Conservation (phyloP, 2,329 filamentous ascomycete genomes). For the Nannizzia gypsea region DNA sequence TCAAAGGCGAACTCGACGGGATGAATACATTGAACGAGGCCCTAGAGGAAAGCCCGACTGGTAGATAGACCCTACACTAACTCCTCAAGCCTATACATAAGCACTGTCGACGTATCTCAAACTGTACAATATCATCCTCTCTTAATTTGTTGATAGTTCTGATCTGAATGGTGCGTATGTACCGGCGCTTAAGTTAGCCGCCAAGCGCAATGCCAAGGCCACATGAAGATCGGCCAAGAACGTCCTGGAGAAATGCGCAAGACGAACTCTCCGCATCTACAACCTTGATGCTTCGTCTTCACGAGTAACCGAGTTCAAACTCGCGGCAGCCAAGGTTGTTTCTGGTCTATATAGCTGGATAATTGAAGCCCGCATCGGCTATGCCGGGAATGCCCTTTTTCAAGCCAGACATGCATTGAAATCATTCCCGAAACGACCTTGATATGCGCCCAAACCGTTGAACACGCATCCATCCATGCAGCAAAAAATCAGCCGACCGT, state of each 20-base stretch:
- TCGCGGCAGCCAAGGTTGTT: not conserved
- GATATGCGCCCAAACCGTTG: not conserved
- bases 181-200: not conserved
- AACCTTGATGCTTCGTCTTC: not conserved
- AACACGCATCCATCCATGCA: conserved; percentile 5
- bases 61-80: not conserved
- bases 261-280: not conserved
- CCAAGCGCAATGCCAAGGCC: conserved; percentile 1
- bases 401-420: not conserved
- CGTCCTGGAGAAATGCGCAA: not conserved
- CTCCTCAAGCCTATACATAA: not conserved
- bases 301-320: not conserved
- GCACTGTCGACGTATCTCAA: not conserved
- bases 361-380: not conserved
- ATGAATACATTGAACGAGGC: not conserved
- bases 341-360: not conserved
- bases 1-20: not conserved
- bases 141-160: not conserved
- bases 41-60: not conserved
- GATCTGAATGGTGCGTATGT: not conserved
- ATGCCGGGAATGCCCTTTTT: not conserved
- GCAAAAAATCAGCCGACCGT: conserved; percentile 5
- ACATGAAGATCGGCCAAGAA: conserved; percentile 4
- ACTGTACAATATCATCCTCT: not conserved
- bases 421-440: conserved; percentile 4